Evolutionary conservation across 2,329 filamentous ascomycete species (phyloP).

Genomic region (Cryphonectria carpinicola): DNA sequence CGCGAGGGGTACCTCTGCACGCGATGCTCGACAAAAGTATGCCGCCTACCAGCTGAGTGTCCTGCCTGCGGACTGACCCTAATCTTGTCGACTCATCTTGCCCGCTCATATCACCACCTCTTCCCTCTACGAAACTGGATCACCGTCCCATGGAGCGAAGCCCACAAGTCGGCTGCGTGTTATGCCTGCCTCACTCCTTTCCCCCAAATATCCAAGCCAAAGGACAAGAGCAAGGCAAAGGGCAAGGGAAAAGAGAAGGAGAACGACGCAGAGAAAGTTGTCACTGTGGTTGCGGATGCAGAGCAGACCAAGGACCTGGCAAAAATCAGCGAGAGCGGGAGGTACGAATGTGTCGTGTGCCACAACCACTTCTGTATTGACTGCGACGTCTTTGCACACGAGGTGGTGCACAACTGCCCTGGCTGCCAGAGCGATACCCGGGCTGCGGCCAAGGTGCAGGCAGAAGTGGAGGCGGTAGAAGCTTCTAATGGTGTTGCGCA

Average conservation of each 20-base stretch:
- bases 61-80: constrained; percentile 89
- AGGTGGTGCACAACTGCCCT: constrained; percentile 93
- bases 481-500: constrained; percentile 30
- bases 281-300: constrained; percentile 25
- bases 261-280: constrained; percentile 6
- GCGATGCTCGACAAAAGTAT: constrained; percentile 86
- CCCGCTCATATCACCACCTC: constrained; percentile 89
- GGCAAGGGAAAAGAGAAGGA: constrained; percentile 28
- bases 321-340: constrained; percentile 79
- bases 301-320: constrained; percentile 45
- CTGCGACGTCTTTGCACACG: constrained; percentile 93
- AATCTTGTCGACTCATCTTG: constrained; percentile 90
- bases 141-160: constrained; percentile 83
- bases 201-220: constrained; percentile 48
- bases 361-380: constrained; percentile 94
- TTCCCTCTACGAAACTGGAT: constrained; percentile 91
- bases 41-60: constrained; percentile 86
- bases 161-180: constrained; percentile 66
- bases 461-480: constrained; percentile 6
- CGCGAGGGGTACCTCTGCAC: constrained; percentile 90
- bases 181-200: constrained; percentile 79
- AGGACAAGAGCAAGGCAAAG: constrained; percentile 27
- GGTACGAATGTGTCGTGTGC: constrained; percentile 91
- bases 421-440: constrained; percentile 71
- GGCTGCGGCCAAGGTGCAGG: constrained; percentile 29